Conservation (phyloP, 345 rosid species). For the Hevea brasiliensis region DNA sequence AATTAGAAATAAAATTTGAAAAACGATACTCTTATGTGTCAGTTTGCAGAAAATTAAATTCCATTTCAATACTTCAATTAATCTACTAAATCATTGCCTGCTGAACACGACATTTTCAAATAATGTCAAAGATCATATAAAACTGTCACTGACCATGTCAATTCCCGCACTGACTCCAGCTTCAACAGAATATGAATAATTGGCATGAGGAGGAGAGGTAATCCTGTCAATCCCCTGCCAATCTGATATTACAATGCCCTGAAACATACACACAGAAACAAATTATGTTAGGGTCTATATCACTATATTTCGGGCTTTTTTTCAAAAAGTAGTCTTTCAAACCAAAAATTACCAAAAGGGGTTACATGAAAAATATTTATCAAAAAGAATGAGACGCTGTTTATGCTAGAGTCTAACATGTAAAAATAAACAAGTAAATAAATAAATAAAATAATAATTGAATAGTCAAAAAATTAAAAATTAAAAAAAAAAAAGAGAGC, state of each 20-base stretch:
- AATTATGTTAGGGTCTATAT: neutral
- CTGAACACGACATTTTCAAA: neutral
- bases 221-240: constrained; percentile 36
- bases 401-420: too few species aligned
- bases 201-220: constrained; percentile 31
- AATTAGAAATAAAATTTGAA: neutral
- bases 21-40: neutral
- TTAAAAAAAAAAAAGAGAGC: too few species aligned
- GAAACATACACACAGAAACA: constrained; percentile 8
- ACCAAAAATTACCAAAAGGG: too few species aligned
- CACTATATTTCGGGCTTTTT: too few species aligned
- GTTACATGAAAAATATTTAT: too few species aligned
- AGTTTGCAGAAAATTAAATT: neutral
- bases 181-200: constrained; percentile 31
- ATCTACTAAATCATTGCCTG: neutral
- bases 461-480: too few species aligned
- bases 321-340: too few species aligned
- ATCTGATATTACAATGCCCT: constrained; percentile 33
- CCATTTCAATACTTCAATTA: neutral
- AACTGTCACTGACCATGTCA: constrained; percentile 26
- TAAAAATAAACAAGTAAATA: too few species aligned
- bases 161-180: constrained; percentile 34
- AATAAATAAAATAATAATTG: too few species aligned
- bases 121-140: neutral
- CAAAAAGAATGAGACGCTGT: too few species aligned